These are phyloP conservation scores for Akanthomyces muscarius DNA, from an alignment of 2,329 filamentous ascomycete genomes.

Conservation along the genomic window DNA sequence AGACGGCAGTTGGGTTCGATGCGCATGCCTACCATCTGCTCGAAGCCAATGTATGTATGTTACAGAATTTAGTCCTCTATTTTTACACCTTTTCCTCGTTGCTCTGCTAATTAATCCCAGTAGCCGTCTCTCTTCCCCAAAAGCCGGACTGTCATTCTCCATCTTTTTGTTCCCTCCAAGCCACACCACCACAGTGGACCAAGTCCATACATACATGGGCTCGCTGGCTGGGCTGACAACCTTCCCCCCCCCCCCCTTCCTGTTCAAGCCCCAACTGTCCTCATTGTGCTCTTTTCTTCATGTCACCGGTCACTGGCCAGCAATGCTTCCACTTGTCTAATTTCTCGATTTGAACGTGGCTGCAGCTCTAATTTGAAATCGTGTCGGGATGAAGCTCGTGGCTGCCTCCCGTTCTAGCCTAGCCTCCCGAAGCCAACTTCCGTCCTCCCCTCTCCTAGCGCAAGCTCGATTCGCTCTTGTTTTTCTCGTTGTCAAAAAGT, in stretches of 20 bases:
- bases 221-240: background rate
- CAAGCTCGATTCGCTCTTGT: background rate
- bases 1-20: background rate
- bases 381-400: background rate
- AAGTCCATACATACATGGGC: background rate
- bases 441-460: background rate
- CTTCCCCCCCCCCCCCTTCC: background rate
- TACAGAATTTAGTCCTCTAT: background rate
- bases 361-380: background rate
- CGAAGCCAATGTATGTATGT: background rate
- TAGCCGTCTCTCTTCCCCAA: background rate
- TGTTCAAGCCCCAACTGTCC: background rate
- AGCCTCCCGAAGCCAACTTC: background rate
- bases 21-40: background rate
- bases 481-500: slow-evolving; percentile 3
- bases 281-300: background rate
- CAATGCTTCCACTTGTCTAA: background rate
- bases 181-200: background rate
- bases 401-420: background rate
- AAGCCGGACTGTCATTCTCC: background rate
- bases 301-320: background rate
- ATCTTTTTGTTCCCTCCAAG: background rate
- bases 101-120: background rate
- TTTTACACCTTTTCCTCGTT: background rate
- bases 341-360: slow-evolving; percentile 1